A percentile compares a stretch with the other conserved stretches of the same genome.
Conservation (phyloP, 352 stramenopile species). For the Blastocystis sp. region DNA sequence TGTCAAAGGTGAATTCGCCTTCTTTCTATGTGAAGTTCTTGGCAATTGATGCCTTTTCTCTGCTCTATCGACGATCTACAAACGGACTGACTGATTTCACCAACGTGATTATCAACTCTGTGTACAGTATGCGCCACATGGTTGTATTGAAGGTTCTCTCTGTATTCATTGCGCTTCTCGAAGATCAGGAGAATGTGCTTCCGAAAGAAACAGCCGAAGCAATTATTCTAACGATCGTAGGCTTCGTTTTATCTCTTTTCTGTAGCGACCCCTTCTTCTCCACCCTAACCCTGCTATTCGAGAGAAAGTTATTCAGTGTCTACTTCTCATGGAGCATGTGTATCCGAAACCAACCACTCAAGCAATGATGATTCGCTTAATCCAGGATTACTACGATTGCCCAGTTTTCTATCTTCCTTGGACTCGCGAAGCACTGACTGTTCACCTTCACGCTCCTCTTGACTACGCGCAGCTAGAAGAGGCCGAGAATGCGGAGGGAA, state of each 20-base stretch:
- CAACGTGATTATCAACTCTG: background rate
- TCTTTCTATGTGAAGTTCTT: constrained; percentile 37
- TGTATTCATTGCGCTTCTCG: constrained; percentile 8
- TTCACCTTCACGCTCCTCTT: constrained; percentile 13
- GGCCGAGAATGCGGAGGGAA: background rate
- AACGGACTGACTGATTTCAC: background rate
- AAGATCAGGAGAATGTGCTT: constrained; percentile 27
- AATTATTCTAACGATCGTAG: constrained; percentile 39
- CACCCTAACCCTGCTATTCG: constrained; percentile 23
- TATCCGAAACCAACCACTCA: constrained; percentile 42
- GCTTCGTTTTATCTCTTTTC: background rate
- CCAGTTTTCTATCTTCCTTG: constrained; percentile 43
- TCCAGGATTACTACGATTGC: constrained; percentile 49
- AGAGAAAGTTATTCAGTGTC: constrained; percentile 29
- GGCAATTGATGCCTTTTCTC: constrained; percentile 1
- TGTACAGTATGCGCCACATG: constrained; percentile 29
- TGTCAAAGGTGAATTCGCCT: background rate
- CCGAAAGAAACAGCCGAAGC: constrained; percentile 19
- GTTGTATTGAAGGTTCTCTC: constrained; percentile 34
- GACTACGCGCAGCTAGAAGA: constrained; percentile 3
- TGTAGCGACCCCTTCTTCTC: constrained; percentile 22
- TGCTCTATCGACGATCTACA: background rate
- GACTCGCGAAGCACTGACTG: constrained; percentile 25
- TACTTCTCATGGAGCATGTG: constrained; percentile 40
- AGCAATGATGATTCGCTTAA: constrained; percentile 46